phyloP scores from a whole-genome alignment of 305 asterid genomes.

The Plantago lanceolata region DNA sequence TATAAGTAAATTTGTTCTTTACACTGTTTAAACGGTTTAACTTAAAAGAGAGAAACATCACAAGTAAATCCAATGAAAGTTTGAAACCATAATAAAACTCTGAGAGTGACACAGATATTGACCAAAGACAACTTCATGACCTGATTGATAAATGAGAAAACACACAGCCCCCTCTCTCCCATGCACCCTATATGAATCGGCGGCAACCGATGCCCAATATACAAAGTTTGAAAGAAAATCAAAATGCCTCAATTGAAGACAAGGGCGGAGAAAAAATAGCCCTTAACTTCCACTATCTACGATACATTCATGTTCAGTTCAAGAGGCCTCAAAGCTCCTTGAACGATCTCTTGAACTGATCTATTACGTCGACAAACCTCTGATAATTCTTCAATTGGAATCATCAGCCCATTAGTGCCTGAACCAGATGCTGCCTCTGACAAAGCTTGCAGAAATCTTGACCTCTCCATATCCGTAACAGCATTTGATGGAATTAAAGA shows the following conservation, averaged over 20 bases:
- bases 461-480: conserved; percentile 56
- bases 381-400: conserved; percentile 65
- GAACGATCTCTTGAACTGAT: conserved; percentile 79
- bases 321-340: conserved; percentile 77
- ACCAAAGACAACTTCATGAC: conserved; percentile 20
- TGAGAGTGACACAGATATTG: conserved; percentile 19
- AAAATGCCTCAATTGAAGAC: conserved; percentile 40
- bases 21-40: not conserved
- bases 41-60: not conserved
- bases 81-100: conserved; percentile 3
- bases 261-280: conserved; percentile 54
- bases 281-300: conserved; percentile 50
- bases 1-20: not conserved
- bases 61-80: not conserved
- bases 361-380: conserved; percentile 77
- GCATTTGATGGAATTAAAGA: conserved; percentile 83
- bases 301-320: conserved; percentile 55
- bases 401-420: conserved; percentile 45
- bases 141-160: conserved; percentile 4
- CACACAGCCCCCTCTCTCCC: conserved; percentile 38
- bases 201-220: conserved; percentile 36
- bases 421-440: conserved; percentile 59
- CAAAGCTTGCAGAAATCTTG: conserved; percentile 62
- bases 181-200: conserved; percentile 29
- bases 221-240: conserved; percentile 25